These are phyloP conservation scores for Pseudogymnoascus sp. DNA, from an alignment of 2,329 filamentous ascomycete species.

Conservation along the genomic window DNA sequence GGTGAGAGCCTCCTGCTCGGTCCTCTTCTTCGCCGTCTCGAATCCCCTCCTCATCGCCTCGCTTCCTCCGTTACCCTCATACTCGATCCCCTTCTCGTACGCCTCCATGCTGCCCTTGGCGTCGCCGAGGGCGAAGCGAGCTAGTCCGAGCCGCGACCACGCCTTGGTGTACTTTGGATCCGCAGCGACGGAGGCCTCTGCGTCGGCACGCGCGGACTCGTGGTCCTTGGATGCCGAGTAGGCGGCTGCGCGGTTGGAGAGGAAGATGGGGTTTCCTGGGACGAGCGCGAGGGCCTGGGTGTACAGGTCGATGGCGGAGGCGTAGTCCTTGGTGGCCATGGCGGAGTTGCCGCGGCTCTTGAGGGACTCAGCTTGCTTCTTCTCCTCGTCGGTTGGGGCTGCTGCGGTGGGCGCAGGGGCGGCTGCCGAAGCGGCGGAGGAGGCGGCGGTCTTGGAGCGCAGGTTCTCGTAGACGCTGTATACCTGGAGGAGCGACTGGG, in stretches of 20 bases:
- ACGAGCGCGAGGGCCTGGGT: slow-evolving; percentile 75
- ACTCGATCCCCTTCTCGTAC: slow-evolving; percentile 85
- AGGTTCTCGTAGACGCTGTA: slow-evolving; percentile 96
- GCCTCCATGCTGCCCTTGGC: slow-evolving; percentile 90
- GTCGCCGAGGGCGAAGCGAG: slow-evolving; percentile 85
- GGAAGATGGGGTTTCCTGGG: slow-evolving; percentile 88
- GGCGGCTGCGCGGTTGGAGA: slow-evolving; percentile 93
- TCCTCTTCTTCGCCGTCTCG: slow-evolving; percentile 83
- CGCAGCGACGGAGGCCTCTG: slow-evolving; percentile 79
- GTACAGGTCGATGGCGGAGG: slow-evolving; percentile 76
- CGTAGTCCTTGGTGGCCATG: slow-evolving; percentile 92
- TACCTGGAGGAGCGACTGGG: slow-evolving; percentile 83
- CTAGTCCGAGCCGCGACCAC: slow-evolving; percentile 89
- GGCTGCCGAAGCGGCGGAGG: slow-evolving; percentile 38
- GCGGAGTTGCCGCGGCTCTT: slow-evolving; percentile 90
- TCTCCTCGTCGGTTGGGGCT: slow-evolving; percentile 45
- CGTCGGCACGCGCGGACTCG: slow-evolving; percentile 75
- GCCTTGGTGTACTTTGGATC: slow-evolving; percentile 96
- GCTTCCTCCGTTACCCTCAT: slow-evolving; percentile 88
- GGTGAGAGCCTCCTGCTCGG: slow-evolving; percentile 67
- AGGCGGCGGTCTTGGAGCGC: slow-evolving; percentile 45
- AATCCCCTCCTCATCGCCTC: slow-evolving; percentile 97
- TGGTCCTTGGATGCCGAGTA: slow-evolving; percentile 82
- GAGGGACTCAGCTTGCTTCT: slow-evolving; percentile 76
- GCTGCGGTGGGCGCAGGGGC: slow-evolving; percentile 34